Evolutionary conservation across 192 early-diverging fungal genomes (phyloP), one percentile per base, ranked within the genome.

Genomic region (Linderina pennispora): DNA sequence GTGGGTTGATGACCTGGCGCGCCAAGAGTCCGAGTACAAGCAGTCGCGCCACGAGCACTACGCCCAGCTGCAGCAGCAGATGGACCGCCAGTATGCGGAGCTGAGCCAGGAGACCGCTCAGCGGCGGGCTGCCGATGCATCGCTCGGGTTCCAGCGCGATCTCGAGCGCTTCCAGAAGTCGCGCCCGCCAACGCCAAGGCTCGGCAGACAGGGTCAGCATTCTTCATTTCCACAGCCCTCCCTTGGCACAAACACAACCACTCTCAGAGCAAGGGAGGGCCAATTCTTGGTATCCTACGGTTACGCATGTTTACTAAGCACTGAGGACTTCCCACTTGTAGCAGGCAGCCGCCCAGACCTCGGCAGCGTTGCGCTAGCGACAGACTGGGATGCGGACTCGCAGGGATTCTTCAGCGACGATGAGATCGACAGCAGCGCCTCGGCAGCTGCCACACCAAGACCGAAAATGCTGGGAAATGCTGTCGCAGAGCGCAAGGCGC

Each of bases 81-180:
- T 71, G 67, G 67, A 71, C 61, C 42, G 38, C n/a, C 67, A 71
- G 40, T 63, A 59, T 20, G 53, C 54, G 8, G 67, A 63, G 15
- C 22, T 58, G 23, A 22, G 48, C 9, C 67, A 55, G 37, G 45
- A 55, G 31, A 43, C 43, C 31, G 61, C 50, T 33, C 44, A 48
- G 35, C 40, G 26, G 17, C 67, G 67, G 4, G 67, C 48, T 1
- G 60, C 52, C 25, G 46, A 33, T 20, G 67, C 67, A 3, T 55
- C 37, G 18, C 67, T 59, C 44, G 52, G 48, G 15, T 71, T 71
- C 37, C 55, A 71, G 53, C 55, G 55, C 40, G 67, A 71, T 39
- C 36, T 71, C 22, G 67, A 63, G 23, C 44, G 15, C n/a, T 71
- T 55, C 45, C 55, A 31, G 28, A 8, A 5, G 6, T 31, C 28